Evolutionary conservation across 2,329 filamentous ascomycete species (phyloP).

Genomic region (Claviceps cyperi): DNA sequence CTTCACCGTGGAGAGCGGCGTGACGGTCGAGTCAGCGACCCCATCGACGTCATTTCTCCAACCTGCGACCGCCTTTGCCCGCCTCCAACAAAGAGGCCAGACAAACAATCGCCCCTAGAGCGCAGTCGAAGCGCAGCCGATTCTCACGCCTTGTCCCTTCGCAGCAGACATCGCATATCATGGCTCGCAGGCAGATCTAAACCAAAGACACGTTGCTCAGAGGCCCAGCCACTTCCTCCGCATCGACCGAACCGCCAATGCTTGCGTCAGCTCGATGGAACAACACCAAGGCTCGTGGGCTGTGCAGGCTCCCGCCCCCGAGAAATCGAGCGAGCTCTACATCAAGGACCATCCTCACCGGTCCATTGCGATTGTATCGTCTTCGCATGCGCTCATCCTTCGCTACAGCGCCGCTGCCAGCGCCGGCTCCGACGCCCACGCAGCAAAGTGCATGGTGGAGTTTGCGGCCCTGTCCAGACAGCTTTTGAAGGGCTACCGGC

Average conservation of each 20-base stretch:
- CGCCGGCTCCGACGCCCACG: constrained; percentile 25
- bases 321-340: constrained; percentile 61
- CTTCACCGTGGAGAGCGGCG: background rate
- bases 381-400: constrained; percentile 70
- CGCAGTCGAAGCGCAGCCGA: background rate
- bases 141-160: background rate
- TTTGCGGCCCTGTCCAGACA: constrained; percentile 52
- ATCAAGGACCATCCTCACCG: constrained; percentile 78
- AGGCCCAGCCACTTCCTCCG: constrained; percentile 1
- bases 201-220: background rate
- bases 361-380: constrained; percentile 72
- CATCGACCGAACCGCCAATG: constrained; percentile 6
- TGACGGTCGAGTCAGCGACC: background rate
- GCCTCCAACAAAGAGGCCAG: background rate
- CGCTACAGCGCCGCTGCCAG: constrained; percentile 56
- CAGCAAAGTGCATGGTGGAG: constrained; percentile 72
- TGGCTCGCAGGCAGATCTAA: constrained; percentile 10
- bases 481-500: constrained; percentile 62
- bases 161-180: constrained; percentile 8
- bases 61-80: background rate
- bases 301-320: constrained; percentile 32
- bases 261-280: constrained; percentile 27
- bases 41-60: constrained; percentile 3
- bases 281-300: constrained; percentile 29
- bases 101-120: background rate